These are phyloP conservation scores for Dendrocalamus latiflorus DNA, from an alignment of 202 grass and related monocot species.

Conservation along the genomic window DNA sequence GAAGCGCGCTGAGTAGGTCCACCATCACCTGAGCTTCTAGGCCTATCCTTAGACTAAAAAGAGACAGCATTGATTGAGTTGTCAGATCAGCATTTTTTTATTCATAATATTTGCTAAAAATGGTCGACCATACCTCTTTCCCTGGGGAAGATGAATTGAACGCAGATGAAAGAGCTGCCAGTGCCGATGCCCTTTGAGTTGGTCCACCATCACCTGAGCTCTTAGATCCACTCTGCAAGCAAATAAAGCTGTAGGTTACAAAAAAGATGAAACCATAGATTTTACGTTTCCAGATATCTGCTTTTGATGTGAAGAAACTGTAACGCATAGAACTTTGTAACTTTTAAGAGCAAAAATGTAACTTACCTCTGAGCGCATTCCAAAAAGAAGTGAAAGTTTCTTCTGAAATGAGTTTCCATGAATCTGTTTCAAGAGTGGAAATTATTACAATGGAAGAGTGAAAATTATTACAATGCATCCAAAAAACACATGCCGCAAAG, in stretches of 20 bases:
- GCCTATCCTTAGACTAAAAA: slow-evolving; percentile 49
- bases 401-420: slow-evolving; percentile 72
- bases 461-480: background rate
- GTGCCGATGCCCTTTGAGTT: slow-evolving; percentile 79
- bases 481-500: background rate
- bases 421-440: too few species aligned
- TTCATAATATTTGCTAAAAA: background rate
- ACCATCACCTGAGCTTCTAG: slow-evolving; percentile 45
- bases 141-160: slow-evolving; percentile 61
- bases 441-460: background rate
- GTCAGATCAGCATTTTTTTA: background rate
- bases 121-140: slow-evolving; percentile 37
- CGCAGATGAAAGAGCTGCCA: slow-evolving; percentile 76
- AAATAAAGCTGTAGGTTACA: slow-evolving; percentile 12
- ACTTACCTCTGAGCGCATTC: slow-evolving; percentile 52
- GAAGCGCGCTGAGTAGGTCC: slow-evolving; percentile 80
- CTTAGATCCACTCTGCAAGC: slow-evolving; percentile 47
- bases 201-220: slow-evolving; percentile 52
- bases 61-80: background rate
- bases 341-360: background rate
- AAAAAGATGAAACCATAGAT: slow-evolving; percentile 2
- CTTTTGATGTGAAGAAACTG: slow-evolving; percentile 3
- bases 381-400: slow-evolving; percentile 78
- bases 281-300: background rate
- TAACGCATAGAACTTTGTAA: background rate